phyloP scores from a whole-genome alignment of 352 stramenopile species.

The Globisporangium ultimum region DNA sequence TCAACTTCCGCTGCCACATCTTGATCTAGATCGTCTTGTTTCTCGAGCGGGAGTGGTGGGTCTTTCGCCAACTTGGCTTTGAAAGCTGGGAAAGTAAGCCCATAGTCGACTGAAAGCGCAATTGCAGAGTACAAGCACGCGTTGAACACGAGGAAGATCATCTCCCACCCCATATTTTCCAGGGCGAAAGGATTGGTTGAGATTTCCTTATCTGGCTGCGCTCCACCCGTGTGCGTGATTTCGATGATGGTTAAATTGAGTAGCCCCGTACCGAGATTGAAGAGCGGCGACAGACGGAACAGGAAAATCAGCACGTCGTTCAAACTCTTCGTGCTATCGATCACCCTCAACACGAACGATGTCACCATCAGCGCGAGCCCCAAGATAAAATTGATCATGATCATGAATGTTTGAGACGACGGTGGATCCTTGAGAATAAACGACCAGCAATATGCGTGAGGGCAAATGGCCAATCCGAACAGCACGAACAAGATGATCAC shows the following conservation, averaged over 20 bases:
- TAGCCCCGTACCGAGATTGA: conserved; percentile 47
- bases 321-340: conserved; percentile 19
- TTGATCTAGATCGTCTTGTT: conserved; percentile 33
- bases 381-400: conserved; percentile 61
- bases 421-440: conserved; percentile 71
- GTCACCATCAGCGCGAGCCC: conserved; percentile 57
- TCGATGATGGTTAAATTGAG: conserved; percentile 30
- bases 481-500: conserved; percentile 57
- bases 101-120: conserved; percentile 48
- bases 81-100: conserved; percentile 61
- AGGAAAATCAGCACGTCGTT: conserved; percentile 50
- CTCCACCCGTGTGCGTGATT: conserved; percentile 17
- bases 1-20: conserved; percentile 42
- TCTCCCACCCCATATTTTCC: conserved; percentile 26
- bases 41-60: conserved; percentile 29
- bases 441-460: conserved; percentile 55
- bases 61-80: conserved; percentile 54
- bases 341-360: conserved; percentile 33
- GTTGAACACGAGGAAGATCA: conserved; percentile 28
- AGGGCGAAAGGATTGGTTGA: conserved; percentile 30
- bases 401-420: conserved; percentile 39
- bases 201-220: conserved; percentile 4
- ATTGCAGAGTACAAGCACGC: conserved; percentile 20
- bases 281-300: conserved; percentile 56
- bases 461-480: conserved; percentile 61